Base-by-base conservation (phyloP, 495 filamentous ascomycete species). In the Aspergillus olivimuriae region DNA sequence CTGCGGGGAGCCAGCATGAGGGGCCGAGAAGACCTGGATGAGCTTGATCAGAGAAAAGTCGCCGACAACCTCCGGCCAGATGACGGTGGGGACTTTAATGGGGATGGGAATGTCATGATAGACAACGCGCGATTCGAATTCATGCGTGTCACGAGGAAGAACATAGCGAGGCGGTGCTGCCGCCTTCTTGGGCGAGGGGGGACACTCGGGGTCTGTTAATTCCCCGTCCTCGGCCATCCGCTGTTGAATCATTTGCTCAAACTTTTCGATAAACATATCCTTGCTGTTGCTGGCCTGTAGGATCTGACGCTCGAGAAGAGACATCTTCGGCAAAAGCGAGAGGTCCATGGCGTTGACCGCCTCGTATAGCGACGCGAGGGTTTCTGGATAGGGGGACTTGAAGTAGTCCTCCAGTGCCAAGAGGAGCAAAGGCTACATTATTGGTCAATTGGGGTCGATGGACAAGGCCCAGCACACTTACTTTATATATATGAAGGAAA, bases 401-500 rank as follows among this genome's bases (percentile, higher is more conserved):
- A 95, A 99, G 62, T 99, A 99, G 53, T 97, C 89, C 58, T 97
- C 92, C 31, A 99, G 70, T 2, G 92, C 92, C n/a, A 99, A 69
- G 43, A 99, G 73, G 37, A 99, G 76, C 15, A 99, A 77, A 45
- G 92, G 92, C 87, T 94, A 49, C 28, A 6, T 12, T 22, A 5
- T 30, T 39, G 7, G 55, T 66, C 43, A 65, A 57, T n/a, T n/a
- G n/a, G n/a, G n/a, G n/a, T n/a, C n/a, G n/a, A n/a, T n/a, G n/a
- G n/a, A n/a, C n/a, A n/a, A n/a, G n/a, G n/a, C n/a, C n/a, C n/a
- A n/a, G n/a, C n/a, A n/a, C n/a, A 8, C 68, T 38, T 57, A 88
- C 88, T 77, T 97, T 98, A 66, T 97, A 98, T 44, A 98, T 97
- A 63, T 98, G 91, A 39, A 98, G 74, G 60, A 98, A 98, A n/a